phyloP scores from a whole-genome alignment of 2,329 filamentous ascomycete species.

The Ramularia endophylla region DNA sequence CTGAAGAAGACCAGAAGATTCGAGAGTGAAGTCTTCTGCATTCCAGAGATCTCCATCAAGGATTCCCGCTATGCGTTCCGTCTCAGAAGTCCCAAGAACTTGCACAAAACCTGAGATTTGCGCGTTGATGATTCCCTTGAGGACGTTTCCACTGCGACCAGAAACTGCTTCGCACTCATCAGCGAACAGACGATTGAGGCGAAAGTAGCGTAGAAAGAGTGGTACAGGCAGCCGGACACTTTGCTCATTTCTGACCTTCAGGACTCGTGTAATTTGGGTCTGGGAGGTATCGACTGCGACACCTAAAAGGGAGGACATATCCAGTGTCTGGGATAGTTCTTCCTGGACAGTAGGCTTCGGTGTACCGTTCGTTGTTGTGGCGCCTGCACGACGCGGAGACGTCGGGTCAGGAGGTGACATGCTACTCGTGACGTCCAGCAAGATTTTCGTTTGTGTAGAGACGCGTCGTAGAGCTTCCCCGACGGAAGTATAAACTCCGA shows the following conservation, averaged over 20 bases:
- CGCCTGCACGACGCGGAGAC: slow-evolving; percentile 20
- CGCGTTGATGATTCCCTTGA: slow-evolving; percentile 73
- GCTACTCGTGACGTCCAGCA: slow-evolving; percentile 88
- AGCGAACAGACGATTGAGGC: slow-evolving; percentile 73
- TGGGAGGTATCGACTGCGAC: slow-evolving; percentile 77
- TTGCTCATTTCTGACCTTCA: slow-evolving; percentile 72
- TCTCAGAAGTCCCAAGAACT: slow-evolving; percentile 63
- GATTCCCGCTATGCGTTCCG: slow-evolving; percentile 65
- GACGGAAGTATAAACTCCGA: slow-evolving; percentile 77
- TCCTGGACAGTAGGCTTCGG: slow-evolving; percentile 48
- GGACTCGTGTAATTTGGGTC: slow-evolving; percentile 64
- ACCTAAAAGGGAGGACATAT: slow-evolving; percentile 70
- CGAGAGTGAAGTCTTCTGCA: slow-evolving; percentile 66
- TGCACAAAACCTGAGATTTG: slow-evolving; percentile 79
- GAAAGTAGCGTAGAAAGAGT: slow-evolving; percentile 75
- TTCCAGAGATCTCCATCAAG: slow-evolving; percentile 81
- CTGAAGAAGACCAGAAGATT: slow-evolving; percentile 54
- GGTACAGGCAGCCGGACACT: slow-evolving; percentile 61
- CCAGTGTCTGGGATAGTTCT: slow-evolving; percentile 69
- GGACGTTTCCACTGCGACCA: slow-evolving; percentile 65
- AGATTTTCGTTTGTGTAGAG: slow-evolving; percentile 84
- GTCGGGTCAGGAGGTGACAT: slow-evolving; percentile 43
- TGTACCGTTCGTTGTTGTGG: slow-evolving; percentile 35
- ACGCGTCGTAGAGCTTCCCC: slow-evolving; percentile 80
- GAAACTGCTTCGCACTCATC: slow-evolving; percentile 84